Conservation (phyloP, 257 asterid genomes). For the Penstemon newberryi region DNA sequence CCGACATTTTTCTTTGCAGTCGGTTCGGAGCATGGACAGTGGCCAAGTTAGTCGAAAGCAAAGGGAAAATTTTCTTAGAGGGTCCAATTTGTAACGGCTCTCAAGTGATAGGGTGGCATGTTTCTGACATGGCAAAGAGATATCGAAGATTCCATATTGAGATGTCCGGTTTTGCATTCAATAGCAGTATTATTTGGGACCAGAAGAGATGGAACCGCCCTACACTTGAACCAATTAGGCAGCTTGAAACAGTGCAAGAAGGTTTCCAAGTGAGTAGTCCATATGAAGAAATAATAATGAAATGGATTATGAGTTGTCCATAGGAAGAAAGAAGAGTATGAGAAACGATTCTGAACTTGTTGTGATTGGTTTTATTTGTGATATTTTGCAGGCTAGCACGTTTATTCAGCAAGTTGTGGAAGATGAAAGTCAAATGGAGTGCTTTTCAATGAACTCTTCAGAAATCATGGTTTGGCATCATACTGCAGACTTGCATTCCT, state of each 20-base stretch:
- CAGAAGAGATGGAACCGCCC: conserved; percentile 67
- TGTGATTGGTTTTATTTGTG: conserved; percentile 11
- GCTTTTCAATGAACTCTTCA: conserved; percentile 50
- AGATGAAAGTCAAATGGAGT: conserved; percentile 86
- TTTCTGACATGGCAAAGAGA: conserved; percentile 32
- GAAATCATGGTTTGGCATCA: conserved; percentile 67
- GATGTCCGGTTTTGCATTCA: conserved; percentile 73
- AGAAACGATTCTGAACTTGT: neutral
- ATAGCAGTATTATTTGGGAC: conserved; percentile 81
- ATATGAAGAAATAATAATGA: neutral
- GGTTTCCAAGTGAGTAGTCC: conserved; percentile 55
- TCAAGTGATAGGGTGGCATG: conserved; percentile 75
- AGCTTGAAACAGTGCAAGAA: conserved; percentile 41
- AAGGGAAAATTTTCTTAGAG: conserved; percentile 39
- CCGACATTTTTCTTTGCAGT: conserved; percentile 45
- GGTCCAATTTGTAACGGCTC: conserved; percentile 82
- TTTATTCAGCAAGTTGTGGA: conserved; percentile 76
- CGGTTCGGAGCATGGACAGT: conserved; percentile 72
- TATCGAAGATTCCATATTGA: conserved; percentile 59
- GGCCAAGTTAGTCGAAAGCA: conserved; percentile 48
- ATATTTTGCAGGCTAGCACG: conserved; percentile 56
- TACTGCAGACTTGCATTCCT: conserved; percentile 29
- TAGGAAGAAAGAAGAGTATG: neutral
- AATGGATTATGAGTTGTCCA: neutral
- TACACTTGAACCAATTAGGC: conserved; percentile 60